These are phyloP conservation scores for Trypanosomatidae sp. DNA, from an alignment of 208 protist genomes.

Conservation along the genomic window DNA sequence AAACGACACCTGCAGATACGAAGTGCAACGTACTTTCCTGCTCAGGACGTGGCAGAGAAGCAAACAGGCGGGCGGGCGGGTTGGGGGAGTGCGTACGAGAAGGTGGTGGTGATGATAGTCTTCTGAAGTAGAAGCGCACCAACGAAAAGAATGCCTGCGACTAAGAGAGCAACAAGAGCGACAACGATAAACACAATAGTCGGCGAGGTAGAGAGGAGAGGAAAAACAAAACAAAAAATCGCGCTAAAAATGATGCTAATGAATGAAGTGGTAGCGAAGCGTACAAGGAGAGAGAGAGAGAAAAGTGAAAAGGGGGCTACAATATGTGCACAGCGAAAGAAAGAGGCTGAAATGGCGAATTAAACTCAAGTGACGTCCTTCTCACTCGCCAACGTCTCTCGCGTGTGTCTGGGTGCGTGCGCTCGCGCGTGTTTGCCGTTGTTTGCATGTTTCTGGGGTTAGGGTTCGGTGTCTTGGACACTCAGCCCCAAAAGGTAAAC, in stretches of 20 bases:
- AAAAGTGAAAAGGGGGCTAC: neutral
- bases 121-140: neutral
- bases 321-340: neutral
- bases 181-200: constrained; percentile 7
- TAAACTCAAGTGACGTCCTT: neutral
- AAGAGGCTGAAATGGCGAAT: neutral
- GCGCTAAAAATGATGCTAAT: neutral
- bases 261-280: neutral
- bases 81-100: neutral
- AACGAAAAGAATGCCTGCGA: constrained; percentile 15
- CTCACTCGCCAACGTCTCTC: neutral
- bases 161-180: constrained; percentile 18
- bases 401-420: too few relatives aligned
- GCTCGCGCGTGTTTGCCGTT: neutral
- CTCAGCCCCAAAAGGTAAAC: neutral
- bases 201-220: neutral
- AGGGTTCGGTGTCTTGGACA: neutral
- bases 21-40: neutral
- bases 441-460: neutral
- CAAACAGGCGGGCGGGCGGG: neutral
- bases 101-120: neutral
- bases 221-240: neutral
- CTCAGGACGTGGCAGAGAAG: neutral
- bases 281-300: neutral
- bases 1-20: neutral